Base-by-base conservation (phyloP, 1,139 yeast genomes). In the Yamadazyma dushanensis region DNA sequence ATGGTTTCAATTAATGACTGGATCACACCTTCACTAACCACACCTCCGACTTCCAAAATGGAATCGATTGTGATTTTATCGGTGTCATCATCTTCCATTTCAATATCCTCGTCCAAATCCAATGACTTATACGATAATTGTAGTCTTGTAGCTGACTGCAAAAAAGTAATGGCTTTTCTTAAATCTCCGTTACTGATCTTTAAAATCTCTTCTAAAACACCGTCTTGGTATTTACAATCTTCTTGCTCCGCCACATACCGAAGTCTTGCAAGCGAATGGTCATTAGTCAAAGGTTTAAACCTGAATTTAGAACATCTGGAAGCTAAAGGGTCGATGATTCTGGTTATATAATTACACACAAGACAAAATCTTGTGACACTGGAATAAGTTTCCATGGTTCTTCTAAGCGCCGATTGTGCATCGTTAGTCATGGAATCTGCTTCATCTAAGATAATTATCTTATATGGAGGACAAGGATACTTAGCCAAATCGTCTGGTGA, bases 381-480 rank as follows among this genome's bases (percentile, higher is more conserved):
- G 3, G 97, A 85, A 61, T 89, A 92, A 5, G 84, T 87, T 57
- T 92, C 99, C 96, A 92, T 92, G 2, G 97, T 92, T 59, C 98
- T 76, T 63, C 98, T 78, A 43, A 92, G 67, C 0, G 98, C 98
- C 32, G 92, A 77, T 57, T 92, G 98, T 0, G 98, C 98, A 59
- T 92, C 98, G 32, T 86, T 79, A n/a, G 98, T 92, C 98, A 92
- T 92, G 14, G 95, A 86, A 58, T 92, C 98, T 0, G 98, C 98
- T 61, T 92, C 98, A 63, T 92, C 97, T 37, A 90, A 61, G 32
- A 88, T 84, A 43, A 82, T 78, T 49, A 85, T 83, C 56, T 90
- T 90, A 60, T 84, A 90, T 5, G 96, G 96, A 2, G 97, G 97
- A 56, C 97, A 92, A 1, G 97, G 97, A 57, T 88, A 88, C 11